phyloP scores from a whole-genome alignment of 1,139 yeast species.

The Zygoascus meyerae region DNA sequence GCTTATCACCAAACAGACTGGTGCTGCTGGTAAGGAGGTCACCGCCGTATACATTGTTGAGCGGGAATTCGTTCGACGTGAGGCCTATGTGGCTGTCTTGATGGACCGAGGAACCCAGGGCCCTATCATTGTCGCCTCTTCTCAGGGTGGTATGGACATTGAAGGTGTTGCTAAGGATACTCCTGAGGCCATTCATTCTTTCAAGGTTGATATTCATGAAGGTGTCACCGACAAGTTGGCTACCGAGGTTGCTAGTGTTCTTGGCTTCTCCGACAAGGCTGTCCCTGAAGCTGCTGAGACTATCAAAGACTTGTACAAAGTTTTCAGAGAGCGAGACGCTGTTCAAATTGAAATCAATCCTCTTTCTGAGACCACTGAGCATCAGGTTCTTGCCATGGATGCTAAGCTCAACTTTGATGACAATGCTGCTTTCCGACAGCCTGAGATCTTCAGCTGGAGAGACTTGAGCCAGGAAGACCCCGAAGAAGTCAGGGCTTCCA shows the following conservation, averaged over 20 bases:
- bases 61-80: slow-evolving; percentile 89
- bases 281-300: slow-evolving; percentile 83
- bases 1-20: slow-evolving; percentile 96
- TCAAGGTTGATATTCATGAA: slow-evolving; percentile 65
- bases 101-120: slow-evolving; percentile 89
- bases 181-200: slow-evolving; percentile 90
- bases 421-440: slow-evolving; percentile 91
- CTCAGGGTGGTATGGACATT: slow-evolving; percentile 99
- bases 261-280: slow-evolving; percentile 79
- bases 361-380: slow-evolving; percentile 85
- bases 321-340: slow-evolving; percentile 86
- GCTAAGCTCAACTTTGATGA: slow-evolving; percentile 98
- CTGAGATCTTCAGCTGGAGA: slow-evolving; percentile 94
- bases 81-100: slow-evolving; percentile 90
- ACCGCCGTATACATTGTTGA: slow-evolving; percentile 95
- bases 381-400: slow-evolving; percentile 94
- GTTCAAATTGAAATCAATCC: slow-evolving; percentile 99
- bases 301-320: slow-evolving; percentile 79
- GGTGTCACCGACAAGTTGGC: slow-evolving; percentile 84
- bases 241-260: slow-evolving; percentile 62
- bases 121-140: slow-evolving; percentile 91
- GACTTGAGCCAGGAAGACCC: slow-evolving; percentile 97
- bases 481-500: slow-evolving; percentile 87
- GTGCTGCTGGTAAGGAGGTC: slow-evolving; percentile 94
- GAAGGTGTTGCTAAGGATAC: slow-evolving; percentile 94